Conservation (phyloP, 2,329 filamentous ascomycete species). For the Aspergillus pseudoviridinutans region DNA sequence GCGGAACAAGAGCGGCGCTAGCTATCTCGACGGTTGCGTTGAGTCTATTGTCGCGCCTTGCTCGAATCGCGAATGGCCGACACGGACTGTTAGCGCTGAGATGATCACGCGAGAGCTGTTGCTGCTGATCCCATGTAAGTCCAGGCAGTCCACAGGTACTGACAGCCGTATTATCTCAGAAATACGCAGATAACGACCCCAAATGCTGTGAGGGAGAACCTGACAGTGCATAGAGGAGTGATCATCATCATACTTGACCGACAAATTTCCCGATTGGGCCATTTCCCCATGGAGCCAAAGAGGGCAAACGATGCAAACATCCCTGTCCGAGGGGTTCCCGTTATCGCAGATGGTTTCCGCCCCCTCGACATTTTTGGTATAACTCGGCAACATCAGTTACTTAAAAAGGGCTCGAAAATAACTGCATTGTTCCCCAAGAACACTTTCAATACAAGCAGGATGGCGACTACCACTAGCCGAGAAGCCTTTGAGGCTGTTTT, state of each 20-base stretch:
- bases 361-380: constrained; percentile 2
- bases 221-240: not conserved
- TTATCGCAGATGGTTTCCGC: constrained; percentile 1
- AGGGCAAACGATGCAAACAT: constrained; percentile 21
- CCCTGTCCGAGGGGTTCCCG: constrained; percentile 7
- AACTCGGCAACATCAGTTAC: not conserved
- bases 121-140: not conserved
- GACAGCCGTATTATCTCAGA: not conserved
- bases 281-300: too few species aligned
- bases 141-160: not conserved
- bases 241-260: not conserved
- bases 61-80: not conserved
- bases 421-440: not conserved
- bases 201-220: not conserved
- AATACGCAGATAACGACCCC: not conserved
- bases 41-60: not conserved
- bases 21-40: not conserved
- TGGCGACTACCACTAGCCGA: constrained; percentile 68
- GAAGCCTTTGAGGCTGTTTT: constrained; percentile 85
- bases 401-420: not conserved
- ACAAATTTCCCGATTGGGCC: constrained; percentile 16
- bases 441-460: constrained; percentile 25
- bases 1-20: not conserved
- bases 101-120: not conserved
- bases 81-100: not conserved